phyloP scores from a whole-genome alignment of 371 early-diverging fungal genomes.

The Phascolomyces articulosus region DNA sequence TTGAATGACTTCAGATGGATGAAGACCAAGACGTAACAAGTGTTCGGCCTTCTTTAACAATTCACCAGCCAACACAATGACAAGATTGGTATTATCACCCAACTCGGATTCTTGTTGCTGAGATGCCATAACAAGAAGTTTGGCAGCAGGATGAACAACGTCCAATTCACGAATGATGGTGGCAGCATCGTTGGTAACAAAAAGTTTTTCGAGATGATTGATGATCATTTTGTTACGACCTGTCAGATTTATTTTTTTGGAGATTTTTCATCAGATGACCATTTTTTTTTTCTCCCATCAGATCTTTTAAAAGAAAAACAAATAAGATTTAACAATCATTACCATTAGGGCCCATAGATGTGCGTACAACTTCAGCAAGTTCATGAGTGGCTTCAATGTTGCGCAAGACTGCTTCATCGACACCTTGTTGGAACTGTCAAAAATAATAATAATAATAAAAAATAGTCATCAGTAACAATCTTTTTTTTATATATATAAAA shows the following conservation, averaged over 20 bases:
- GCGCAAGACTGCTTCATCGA: slow-evolving; percentile 94
- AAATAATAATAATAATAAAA: not conserved
- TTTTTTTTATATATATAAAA: not conserved
- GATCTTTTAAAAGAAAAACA: not conserved
- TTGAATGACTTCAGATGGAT: slow-evolving; percentile 92
- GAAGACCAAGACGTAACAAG: slow-evolving; percentile 92
- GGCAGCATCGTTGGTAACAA: slow-evolving; percentile 99
- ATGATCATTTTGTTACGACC: slow-evolving; percentile 99
- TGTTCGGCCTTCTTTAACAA: slow-evolving; percentile 92
- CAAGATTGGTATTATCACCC: slow-evolving; percentile 96
- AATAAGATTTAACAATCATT: slow-evolving; percentile 16
- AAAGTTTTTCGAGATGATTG: slow-evolving; percentile 96
- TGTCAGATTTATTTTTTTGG: slow-evolving; percentile 33
- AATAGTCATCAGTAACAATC: not conserved
- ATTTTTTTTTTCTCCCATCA: not conserved
- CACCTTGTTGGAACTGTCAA: slow-evolving; percentile 87
- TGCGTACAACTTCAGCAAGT: slow-evolving; percentile 89
- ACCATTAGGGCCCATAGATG: slow-evolving; percentile 98
- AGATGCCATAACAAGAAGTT: slow-evolving; percentile 94
- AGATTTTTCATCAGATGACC: not conserved
- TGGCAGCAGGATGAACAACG: slow-evolving; percentile 98
- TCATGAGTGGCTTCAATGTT: slow-evolving; percentile 95
- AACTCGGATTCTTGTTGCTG: slow-evolving; percentile 99
- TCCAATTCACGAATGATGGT: slow-evolving; percentile 98
- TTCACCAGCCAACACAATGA: slow-evolving; percentile 94